These are phyloP conservation scores for Flaveria floridana DNA, from an alignment of 140 eudicot genomes.

Conservation along the genomic window DNA sequence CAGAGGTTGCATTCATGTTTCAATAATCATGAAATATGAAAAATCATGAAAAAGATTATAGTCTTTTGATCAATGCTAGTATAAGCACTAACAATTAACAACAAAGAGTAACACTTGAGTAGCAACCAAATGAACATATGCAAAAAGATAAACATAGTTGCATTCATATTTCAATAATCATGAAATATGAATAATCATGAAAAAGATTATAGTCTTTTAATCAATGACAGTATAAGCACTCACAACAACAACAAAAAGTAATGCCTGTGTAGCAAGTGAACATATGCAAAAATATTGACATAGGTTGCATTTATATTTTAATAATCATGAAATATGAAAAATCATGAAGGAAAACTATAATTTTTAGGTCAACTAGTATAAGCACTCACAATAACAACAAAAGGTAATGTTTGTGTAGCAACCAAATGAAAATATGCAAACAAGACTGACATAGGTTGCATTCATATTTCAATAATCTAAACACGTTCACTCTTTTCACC, in stretches of 20 bases:
- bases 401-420: background rate
- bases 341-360: no score
- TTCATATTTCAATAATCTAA: background rate
- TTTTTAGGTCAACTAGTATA: background rate
- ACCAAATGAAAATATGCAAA: background rate
- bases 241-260: background rate
- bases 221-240: background rate
- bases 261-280: background rate
- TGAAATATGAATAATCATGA: no score
- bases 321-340: background rate
- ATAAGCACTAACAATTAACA: conserved; percentile 4
- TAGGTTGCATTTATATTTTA: background rate
- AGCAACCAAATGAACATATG: background rate
- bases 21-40: background rate
- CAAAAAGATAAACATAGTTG: background rate
- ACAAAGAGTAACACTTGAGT: background rate
- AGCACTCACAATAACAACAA: conserved; percentile 5
- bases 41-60: no score
- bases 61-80: background rate
- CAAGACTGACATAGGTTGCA: conserved; percentile 9
- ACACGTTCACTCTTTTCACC: no score
- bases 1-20: background rate
- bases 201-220: background rate
- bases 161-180: background rate
- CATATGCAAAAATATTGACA: background rate